A percentile compares a stretch with the other conserved stretches of the same genome.
These are phyloP conservation scores for Ambrosia artemisiifolia DNA, from an alignment of 129 eudicot genomes.

Conservation along the genomic window DNA sequence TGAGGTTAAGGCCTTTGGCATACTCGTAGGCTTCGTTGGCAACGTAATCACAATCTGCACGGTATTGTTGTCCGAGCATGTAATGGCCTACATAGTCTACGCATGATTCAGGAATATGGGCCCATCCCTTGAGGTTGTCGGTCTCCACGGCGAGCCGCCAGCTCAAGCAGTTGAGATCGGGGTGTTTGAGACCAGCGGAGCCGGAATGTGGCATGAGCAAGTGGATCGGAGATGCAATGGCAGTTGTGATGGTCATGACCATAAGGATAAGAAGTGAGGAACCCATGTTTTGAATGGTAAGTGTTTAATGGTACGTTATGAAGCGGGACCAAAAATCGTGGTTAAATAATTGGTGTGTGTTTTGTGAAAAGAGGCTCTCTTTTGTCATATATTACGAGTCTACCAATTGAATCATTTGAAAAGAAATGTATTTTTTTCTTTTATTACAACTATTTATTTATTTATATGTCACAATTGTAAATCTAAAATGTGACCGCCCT, in stretches of 20 bases:
- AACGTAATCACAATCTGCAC: constrained; percentile 25
- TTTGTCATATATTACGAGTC: neutral
- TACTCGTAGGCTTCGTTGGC: constrained; percentile 25
- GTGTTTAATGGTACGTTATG: neutral
- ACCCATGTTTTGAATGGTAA: neutral
- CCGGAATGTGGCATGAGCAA: constrained; percentile 30
- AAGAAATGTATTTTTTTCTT: too few species aligned
- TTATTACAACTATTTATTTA: too few species aligned
- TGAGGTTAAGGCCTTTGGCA: constrained; percentile 26
- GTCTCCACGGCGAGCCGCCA: constrained; percentile 57
- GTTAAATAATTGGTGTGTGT: neutral
- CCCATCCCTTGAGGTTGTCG: constrained; percentile 36
- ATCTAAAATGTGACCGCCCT: too few species aligned
- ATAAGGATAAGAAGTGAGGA: constrained; percentile 2
- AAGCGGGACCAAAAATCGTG: too few species aligned
- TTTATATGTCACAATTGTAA: too few species aligned
- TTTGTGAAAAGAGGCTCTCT: neutral
- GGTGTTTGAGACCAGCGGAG: constrained; percentile 27
- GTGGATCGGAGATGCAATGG: constrained; percentile 17
- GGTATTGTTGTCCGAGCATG: constrained; percentile 47
- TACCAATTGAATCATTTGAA: neutral
- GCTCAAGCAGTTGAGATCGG: constrained; percentile 39
- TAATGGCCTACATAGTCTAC: constrained; percentile 37
- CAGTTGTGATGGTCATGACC: neutral
- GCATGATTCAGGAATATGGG: constrained; percentile 33